Percentiles rank a stretch among this genome's conserved stretches.
Evolutionary conservation across 352 stramenopile genomes (phyloP).

Genomic region (Phytopythium ostracodes): DNA sequence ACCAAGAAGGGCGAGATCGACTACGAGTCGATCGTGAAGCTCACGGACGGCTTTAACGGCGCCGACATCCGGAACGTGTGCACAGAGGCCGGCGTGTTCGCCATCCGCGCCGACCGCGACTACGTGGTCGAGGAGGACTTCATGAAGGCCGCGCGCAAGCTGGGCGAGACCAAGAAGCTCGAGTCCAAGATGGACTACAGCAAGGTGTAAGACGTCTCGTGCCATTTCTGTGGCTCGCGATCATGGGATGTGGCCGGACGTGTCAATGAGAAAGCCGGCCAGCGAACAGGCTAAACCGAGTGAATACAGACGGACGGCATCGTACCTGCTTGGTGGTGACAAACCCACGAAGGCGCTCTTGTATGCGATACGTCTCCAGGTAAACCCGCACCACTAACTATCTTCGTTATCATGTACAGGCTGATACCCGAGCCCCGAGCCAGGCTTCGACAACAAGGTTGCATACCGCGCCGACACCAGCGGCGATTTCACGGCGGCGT

Average conservation of each 20-base stretch:
- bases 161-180: slow-evolving; percentile 99
- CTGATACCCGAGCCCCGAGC: slow-evolving; percentile 18
- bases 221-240: not conserved
- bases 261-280: not conserved
- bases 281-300: not conserved
- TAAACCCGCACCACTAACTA: too few species aligned
- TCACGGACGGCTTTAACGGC: slow-evolving; percentile 99
- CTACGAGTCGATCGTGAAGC: slow-evolving; percentile 99
- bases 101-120: slow-evolving; percentile 97
- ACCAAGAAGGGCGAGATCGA: slow-evolving; percentile 99
- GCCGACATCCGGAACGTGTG: slow-evolving; percentile 99
- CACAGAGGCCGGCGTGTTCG: slow-evolving; percentile 96
- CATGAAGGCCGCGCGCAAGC: slow-evolving; percentile 99
- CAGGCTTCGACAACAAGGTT: slow-evolving; percentile 18
- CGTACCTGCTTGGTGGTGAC: not conserved
- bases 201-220: slow-evolving; percentile 93
- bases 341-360: not conserved
- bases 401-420: not conserved
- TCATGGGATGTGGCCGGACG: not conserved
- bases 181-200: slow-evolving; percentile 99
- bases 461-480: slow-evolving; percentile 12
- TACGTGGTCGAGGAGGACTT: slow-evolving; percentile 99
- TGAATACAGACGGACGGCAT: slow-evolving; percentile 1
- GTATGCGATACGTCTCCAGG: not conserved
- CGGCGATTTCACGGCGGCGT: slow-evolving; percentile 20